Evolutionary conservation across 768 basidiomycete genomes (phyloP).

Genomic region (Mycena vitilis): DNA sequence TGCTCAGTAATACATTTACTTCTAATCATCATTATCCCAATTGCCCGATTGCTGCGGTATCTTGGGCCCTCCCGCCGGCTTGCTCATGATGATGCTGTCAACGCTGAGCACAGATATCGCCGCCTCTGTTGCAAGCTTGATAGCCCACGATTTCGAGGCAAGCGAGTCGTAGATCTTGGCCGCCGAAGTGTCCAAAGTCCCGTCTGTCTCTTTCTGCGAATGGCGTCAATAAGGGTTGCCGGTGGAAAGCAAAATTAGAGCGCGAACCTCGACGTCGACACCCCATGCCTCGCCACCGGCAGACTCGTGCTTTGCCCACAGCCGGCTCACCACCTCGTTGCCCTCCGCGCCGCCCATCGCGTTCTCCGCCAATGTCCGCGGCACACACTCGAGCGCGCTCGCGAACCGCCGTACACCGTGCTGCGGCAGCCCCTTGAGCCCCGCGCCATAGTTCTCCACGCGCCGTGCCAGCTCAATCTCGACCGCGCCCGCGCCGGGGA

Average conservation of each 20-base stretch:
- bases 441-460: conserved; percentile 88
- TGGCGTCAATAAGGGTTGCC: background rate
- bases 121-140: conserved; percentile 91
- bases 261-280: conserved; percentile 86
- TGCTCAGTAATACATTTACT: conserved; percentile 7
- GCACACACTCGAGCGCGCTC: conserved; percentile 90
- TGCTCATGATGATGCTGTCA: conserved; percentile 98
- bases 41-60: conserved; percentile 88
- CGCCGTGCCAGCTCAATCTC: conserved; percentile 92
- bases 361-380: conserved; percentile 94
- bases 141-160: conserved; percentile 90
- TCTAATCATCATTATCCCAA: conserved; percentile 83
- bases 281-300: conserved; percentile 82
- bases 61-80: conserved; percentile 90
- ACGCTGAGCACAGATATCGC: conserved; percentile 92
- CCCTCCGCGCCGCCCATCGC: conserved; percentile 91
- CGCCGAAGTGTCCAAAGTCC: conserved; percentile 73
- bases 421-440: conserved; percentile 91
- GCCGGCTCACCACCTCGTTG: conserved; percentile 88
- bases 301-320: conserved; percentile 92
- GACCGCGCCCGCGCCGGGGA: conserved; percentile 94
- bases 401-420: conserved; percentile 94
- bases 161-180: conserved; percentile 87
- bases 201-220: conserved; percentile 78
- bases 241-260: background rate